Percentiles rank a stretch among this genome's conserved stretches.
Conservation (phyloP, 1,284 basidiomycete species). For the Hymenochaete sp. region DNA sequence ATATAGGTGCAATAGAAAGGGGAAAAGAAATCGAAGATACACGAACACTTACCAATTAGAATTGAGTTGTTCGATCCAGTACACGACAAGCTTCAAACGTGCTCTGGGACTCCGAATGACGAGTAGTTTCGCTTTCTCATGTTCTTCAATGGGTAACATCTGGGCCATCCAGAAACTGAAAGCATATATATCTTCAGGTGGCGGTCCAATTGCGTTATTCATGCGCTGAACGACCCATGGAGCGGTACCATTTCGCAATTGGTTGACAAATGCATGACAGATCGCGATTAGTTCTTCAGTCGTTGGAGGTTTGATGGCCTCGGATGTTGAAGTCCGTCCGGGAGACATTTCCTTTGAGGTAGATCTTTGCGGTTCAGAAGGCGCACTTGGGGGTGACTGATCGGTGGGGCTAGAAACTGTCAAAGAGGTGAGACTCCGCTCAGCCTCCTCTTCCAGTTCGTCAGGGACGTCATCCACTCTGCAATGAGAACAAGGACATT, state of each 20-base stretch:
- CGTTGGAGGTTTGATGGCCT: slow-evolving; percentile 3
- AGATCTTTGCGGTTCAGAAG: slow-evolving; percentile 18
- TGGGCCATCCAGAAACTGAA: slow-evolving; percentile 90
- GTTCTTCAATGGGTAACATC: slow-evolving; percentile 90
- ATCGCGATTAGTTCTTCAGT: slow-evolving; percentile 61
- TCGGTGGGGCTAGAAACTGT: too few relatives aligned
- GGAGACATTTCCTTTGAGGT: slow-evolving; percentile 10
- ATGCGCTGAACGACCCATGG: slow-evolving; percentile 89
- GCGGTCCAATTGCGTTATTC: slow-evolving; percentile 64
- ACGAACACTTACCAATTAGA: slow-evolving; percentile 49
- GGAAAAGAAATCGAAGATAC: too few relatives aligned
- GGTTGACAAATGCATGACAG: slow-evolving; percentile 74
- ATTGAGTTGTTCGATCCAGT: slow-evolving; percentile 84
- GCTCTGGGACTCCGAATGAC: slow-evolving; percentile 77
- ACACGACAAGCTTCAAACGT: slow-evolving; percentile 75
- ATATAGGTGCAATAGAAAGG: too few relatives aligned
- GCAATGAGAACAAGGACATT: not conserved
- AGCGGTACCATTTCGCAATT: slow-evolving; percentile 73
- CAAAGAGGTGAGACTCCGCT: slow-evolving; percentile 24
- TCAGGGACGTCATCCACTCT: slow-evolving; percentile 48
- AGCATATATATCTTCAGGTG: slow-evolving; percentile 54
- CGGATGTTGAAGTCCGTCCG: not conserved
- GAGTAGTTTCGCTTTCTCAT: slow-evolving; percentile 90
- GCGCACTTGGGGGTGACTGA: slow-evolving; percentile 25
- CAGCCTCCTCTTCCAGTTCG: slow-evolving; percentile 37